phyloP scores from a whole-genome alignment of 352 stramenopile species.

The Pythium rhizo-oryzae region DNA sequence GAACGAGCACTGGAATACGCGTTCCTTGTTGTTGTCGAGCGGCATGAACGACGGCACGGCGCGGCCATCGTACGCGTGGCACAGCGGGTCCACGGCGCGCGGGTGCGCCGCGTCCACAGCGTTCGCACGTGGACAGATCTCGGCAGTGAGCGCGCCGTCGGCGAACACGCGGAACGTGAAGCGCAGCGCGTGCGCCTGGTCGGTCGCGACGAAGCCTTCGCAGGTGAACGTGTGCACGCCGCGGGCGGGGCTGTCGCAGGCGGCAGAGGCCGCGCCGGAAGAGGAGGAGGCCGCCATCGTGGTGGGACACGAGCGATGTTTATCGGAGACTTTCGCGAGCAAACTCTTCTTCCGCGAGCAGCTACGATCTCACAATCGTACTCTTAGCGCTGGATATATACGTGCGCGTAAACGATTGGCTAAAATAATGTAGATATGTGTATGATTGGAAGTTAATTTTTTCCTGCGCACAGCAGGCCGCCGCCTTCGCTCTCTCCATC shows the following conservation, averaged over 20 bases:
- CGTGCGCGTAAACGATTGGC: too few species aligned
- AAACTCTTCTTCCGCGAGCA: too few species aligned
- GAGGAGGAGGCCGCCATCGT: neutral
- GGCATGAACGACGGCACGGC: neutral
- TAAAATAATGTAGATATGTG: too few species aligned
- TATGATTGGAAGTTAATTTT: too few species aligned
- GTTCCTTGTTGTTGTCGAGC: neutral
- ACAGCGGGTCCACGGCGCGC: neutral
- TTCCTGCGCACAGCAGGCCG: too few species aligned
- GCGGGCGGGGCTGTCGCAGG: neutral
- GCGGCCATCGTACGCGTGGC: constrained; percentile 23
- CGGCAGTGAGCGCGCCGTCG: constrained; percentile 13
- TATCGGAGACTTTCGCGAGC: too few species aligned
- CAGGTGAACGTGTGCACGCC: constrained; percentile 8
- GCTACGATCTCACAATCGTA: too few species aligned
- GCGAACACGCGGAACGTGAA: constrained; percentile 20
- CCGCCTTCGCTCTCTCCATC: too few species aligned
- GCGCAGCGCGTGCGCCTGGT: constrained; percentile 17
- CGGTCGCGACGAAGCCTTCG: constrained; percentile 13
- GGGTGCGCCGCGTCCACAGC: neutral
- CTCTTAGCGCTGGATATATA: too few species aligned
- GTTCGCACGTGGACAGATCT: neutral
- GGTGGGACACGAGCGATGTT: too few species aligned
- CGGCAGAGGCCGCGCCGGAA: neutral
- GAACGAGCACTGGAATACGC: constrained; percentile 26